These are phyloP conservation scores for Colletotrichum sp. DNA, from an alignment of 2,329 filamentous ascomycete species.

Conservation along the genomic window DNA sequence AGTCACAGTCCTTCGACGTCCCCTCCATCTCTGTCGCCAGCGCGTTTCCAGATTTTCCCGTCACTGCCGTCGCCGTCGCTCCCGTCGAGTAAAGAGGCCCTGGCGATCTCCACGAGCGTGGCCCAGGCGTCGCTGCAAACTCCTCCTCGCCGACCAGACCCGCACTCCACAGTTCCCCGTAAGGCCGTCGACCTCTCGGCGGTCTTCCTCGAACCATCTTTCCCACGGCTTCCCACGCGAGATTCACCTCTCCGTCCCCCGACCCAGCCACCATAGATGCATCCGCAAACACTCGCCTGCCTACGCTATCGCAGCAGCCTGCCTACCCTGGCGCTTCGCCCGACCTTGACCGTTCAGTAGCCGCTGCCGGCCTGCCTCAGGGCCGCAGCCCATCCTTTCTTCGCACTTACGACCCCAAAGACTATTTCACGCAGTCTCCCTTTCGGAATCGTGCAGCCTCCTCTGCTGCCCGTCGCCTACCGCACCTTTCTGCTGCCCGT, in stretches of 20 bases:
- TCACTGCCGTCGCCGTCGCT: neutral
- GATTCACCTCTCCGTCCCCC: constrained; percentile 18
- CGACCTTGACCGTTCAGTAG: constrained; percentile 11
- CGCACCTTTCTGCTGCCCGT: constrained; percentile 50
- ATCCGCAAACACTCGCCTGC: constrained; percentile 29
- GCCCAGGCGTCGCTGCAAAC: constrained; percentile 11
- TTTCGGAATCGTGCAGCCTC: constrained; percentile 47
- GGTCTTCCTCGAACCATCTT: constrained; percentile 40
- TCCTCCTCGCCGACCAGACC: constrained; percentile 11
- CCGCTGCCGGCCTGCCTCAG: constrained; percentile 17
- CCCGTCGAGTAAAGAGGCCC: constrained; percentile 11
- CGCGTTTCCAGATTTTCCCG: neutral
- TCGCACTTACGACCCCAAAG: constrained; percentile 18
- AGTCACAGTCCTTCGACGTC: neutral
- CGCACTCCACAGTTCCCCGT: constrained; percentile 23
- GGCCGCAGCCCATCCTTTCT: constrained; percentile 18
- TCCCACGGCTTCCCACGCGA: constrained; percentile 54
- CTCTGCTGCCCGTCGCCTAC: constrained; percentile 34
- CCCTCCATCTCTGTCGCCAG: neutral
- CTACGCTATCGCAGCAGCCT: constrained; percentile 35
- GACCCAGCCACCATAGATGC: constrained; percentile 32
- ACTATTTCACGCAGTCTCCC: constrained; percentile 36
- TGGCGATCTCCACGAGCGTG: constrained; percentile 14
- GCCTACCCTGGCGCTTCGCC: constrained; percentile 29
- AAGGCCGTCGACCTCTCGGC: constrained; percentile 54